Evolutionary conservation across 805 yeast genomes (phyloP), one percentile per base, ranked within the genome.

Genomic region (Candida cerambycidarum): DNA sequence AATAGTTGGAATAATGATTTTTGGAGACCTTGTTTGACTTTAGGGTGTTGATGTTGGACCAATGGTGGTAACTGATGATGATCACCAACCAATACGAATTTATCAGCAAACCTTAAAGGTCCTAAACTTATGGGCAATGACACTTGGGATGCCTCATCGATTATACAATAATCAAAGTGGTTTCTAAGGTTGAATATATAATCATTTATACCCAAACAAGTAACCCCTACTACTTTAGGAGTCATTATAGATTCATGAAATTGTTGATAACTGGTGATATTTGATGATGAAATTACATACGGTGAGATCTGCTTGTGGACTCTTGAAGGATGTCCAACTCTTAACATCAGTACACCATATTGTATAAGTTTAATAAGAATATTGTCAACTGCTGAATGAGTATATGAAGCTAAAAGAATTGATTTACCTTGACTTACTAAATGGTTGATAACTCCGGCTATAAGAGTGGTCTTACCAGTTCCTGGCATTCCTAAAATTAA

Each of bases 401-500:
- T 93, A 56, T 87, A 89, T 0, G 96, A 85, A 0, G 97, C 79
- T 37, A 93, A 63, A 17, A 93, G 66, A 1, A 93, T 83, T 0
- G 85, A 71, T 56, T 85, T 85, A 1, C 79, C 80, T 36, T 74
- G 72, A 1, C 65, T 62, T 3, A 82, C 83, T 21, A 93, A 58
- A 31, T 76, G 67, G 44, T 76, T 72, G 32, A 90, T 83, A 13
- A 93, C 55, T 35, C 83, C 81, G 0, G 95, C 85, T 41, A 93
- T 89, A 0, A 90, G 85, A 0, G 98, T 57, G 2, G 71, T 62
- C 41, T 68, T 69, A 2, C 78, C 99, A 0, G 98, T 93, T 3
- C 99, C 99, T 0, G 99, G 99, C 99, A 93, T 93, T 0, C 99
- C 99, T 46, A 92, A 65, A 14, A 93, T 77, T 53, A 93, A 69